Evolutionary conservation across 208 protist species (phyloP).

Genomic region (Blastocrithidia nonstop): DNA sequence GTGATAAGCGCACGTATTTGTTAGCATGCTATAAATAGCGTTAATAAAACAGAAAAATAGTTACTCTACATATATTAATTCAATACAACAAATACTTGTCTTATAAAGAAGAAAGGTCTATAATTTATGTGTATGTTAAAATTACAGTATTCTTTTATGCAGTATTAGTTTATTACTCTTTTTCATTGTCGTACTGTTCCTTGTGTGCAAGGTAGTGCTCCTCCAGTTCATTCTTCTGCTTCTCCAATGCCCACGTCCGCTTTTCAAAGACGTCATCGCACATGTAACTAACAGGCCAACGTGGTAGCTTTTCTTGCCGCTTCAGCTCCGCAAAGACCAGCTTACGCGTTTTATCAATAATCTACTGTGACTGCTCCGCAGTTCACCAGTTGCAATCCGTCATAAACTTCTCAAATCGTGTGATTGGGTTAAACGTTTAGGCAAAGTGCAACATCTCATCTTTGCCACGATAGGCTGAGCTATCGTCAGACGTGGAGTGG

Average conservation of each 20-base stretch:
- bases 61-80: neutral
- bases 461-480: constrained; percentile 62
- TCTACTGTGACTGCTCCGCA: constrained; percentile 16
- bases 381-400: constrained; percentile 38
- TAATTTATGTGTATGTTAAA: too few relatives aligned
- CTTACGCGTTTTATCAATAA: constrained; percentile 24
- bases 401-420: constrained; percentile 55
- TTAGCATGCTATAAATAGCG: neutral
- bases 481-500: constrained; percentile 94
- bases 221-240: constrained; percentile 26
- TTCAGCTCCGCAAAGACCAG: constrained; percentile 35
- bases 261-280: constrained; percentile 48
- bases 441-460: constrained; percentile 48
- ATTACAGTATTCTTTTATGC: neutral
- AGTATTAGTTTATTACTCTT: constrained; percentile 7
- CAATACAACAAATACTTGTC: neutral
- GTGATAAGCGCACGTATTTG: neutral
- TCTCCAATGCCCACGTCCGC: constrained; percentile 22
- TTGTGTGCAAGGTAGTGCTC: constrained; percentile 43
- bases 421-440: constrained; percentile 37
- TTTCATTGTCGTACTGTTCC: constrained; percentile 27
- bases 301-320: constrained; percentile 49
- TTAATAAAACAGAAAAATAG: neutral
- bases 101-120: too few relatives aligned
- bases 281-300: constrained; percentile 31